Percentiles rank a stretch among this genome's conserved stretches.
These are phyloP conservation scores for Aureobasidium sp. DNA, from an alignment of 2,329 filamentous ascomycete genomes.

Conservation along the genomic window DNA sequence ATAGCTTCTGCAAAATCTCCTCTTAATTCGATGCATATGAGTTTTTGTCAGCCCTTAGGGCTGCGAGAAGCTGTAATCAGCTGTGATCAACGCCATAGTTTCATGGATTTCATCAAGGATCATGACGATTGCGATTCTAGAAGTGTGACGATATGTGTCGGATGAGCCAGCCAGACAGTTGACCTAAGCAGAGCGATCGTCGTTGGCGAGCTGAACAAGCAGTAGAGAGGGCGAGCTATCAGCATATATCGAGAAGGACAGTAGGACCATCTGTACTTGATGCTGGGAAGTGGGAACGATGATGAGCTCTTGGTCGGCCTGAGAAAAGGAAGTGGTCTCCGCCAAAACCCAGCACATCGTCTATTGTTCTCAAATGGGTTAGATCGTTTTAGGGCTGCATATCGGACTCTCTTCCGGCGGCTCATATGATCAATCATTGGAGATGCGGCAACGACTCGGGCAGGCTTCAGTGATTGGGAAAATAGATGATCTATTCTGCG, in stretches of 20 bases:
- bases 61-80: not conserved
- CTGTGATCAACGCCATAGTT: not conserved
- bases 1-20: not conserved
- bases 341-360: not conserved
- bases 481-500: not conserved
- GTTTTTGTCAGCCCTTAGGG: not conserved
- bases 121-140: not conserved
- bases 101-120: not conserved
- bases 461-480: not conserved
- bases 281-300: not conserved
- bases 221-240: not conserved
- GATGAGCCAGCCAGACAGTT: not conserved
- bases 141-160: not conserved
- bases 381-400: constrained; percentile 1
- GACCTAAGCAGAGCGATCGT: not conserved
- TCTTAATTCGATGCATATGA: not conserved
- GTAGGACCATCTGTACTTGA: not conserved
- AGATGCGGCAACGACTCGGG: not conserved
- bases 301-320: not conserved
- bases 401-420: not conserved
- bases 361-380: not conserved
- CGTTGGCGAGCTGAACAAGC: not conserved
- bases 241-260: not conserved
- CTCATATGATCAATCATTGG: not conserved
- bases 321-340: not conserved